These are phyloP conservation scores for Claviceps capensis DNA, from an alignment of 2,329 filamentous ascomycete species.

Conservation along the genomic window DNA sequence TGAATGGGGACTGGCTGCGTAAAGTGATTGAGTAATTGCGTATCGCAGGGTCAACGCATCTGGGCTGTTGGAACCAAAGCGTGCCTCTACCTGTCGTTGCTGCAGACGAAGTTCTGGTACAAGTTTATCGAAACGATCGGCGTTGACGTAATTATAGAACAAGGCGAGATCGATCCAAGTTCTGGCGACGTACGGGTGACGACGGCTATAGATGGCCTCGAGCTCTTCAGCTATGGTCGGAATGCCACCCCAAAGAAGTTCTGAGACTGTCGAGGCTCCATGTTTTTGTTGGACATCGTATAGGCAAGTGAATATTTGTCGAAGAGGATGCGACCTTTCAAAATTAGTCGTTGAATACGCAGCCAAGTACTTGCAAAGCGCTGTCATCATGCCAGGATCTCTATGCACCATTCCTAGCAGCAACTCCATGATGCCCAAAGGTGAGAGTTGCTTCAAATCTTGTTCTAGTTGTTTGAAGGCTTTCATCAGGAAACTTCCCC, in stretches of 20 bases:
- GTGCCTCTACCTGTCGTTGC: conserved; percentile 22
- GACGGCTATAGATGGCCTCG: conserved; percentile 29
- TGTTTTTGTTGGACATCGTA: conserved; percentile 33
- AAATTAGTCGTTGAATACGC: conserved; percentile 30
- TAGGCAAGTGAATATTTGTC: conserved; percentile 27
- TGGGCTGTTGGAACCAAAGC: conserved; percentile 17
- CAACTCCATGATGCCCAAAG: conserved; percentile 28
- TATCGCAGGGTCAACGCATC: conserved; percentile 28
- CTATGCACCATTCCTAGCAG: conserved; percentile 30
- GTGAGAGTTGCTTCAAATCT: conserved; percentile 28
- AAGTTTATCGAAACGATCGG: conserved; percentile 23
- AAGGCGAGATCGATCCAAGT: conserved; percentile 28
- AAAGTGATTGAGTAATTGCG: conserved; percentile 26
- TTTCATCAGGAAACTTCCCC: conserved; percentile 25
- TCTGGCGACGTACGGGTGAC: conserved; percentile 29
- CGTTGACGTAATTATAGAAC: conserved; percentile 24
- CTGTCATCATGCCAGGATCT: conserved; percentile 30
- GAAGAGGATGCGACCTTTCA: conserved; percentile 28
- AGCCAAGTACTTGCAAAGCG: conserved; percentile 30
- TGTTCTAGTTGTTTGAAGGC: conserved; percentile 29
- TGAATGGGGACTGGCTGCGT: conserved; percentile 19
- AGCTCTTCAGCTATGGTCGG: conserved; percentile 29
- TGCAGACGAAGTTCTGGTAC: conserved; percentile 23
- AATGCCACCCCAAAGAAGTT: conserved; percentile 27
- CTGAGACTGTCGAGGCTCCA: conserved; percentile 27